Evolutionary conservation across 2,329 filamentous ascomycete species (phyloP).

Genomic region (Hirsutella thompsonii): DNA sequence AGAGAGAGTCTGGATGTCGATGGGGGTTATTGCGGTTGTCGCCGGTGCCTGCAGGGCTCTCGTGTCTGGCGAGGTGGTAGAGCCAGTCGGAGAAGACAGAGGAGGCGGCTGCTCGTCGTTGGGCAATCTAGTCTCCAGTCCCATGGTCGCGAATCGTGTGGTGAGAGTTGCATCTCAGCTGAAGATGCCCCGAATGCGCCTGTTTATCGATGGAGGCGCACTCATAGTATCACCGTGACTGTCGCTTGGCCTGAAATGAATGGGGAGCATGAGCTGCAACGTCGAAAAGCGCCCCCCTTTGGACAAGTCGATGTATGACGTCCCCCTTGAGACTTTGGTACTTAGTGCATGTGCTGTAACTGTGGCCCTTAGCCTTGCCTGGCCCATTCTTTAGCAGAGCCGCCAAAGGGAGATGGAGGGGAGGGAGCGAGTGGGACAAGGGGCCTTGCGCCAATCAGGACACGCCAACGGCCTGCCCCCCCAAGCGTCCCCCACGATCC

Average conservation of each 20-base stretch:
- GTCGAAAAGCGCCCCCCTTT: too few species aligned
- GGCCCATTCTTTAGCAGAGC: too few species aligned
- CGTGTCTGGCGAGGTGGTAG: conserved; percentile 21
- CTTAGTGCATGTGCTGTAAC: too few species aligned
- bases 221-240: background rate
- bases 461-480: background rate
- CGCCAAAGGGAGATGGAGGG: too few species aligned
- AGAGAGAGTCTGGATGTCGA: conserved; percentile 67
- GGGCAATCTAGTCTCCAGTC: conserved; percentile 12
- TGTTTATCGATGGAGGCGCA: background rate
- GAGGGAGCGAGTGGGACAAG: too few species aligned
- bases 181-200: background rate
- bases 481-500: background rate
- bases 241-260: background rate
- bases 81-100: conserved; percentile 31
- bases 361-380: too few species aligned
- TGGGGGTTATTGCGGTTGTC: conserved; percentile 73
- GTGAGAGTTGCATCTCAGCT: conserved; percentile 16
- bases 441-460: too few species aligned
- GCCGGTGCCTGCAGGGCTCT: conserved; percentile 46
- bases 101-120: conserved; percentile 38
- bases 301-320: too few species aligned
- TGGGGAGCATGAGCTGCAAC: too few species aligned
- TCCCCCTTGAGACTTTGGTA: too few species aligned
- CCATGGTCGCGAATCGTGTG: conserved; percentile 12